These are phyloP conservation scores for Fusarium oxysporum DNA, from an alignment of 2,329 filamentous ascomycete genomes.

Conservation along the genomic window DNA sequence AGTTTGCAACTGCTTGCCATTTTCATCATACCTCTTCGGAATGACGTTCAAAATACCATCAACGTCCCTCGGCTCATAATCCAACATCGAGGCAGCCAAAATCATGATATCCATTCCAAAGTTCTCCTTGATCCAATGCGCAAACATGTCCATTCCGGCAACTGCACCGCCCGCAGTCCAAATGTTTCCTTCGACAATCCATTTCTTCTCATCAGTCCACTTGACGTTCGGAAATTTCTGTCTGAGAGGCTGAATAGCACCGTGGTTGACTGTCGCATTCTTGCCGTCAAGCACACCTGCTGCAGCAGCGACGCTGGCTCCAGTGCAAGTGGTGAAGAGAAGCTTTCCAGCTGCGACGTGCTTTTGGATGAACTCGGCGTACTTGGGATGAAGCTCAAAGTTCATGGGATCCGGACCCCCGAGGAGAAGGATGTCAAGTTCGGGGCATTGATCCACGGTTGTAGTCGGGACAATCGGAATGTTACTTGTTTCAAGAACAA, in stretches of 20 bases:
- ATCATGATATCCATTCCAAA: conserved; percentile 48
- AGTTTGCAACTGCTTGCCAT: conserved; percentile 47
- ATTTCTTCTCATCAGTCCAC: conserved; percentile 58
- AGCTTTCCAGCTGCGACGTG: conserved; percentile 53
- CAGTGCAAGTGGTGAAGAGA: conserved; percentile 54
- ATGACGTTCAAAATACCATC: conserved; percentile 48
- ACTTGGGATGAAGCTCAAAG: conserved; percentile 47
- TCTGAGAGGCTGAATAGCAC: conserved; percentile 45
- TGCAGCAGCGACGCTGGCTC: conserved; percentile 46
- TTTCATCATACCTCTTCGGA: conserved; percentile 43
- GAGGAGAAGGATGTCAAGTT: conserved; percentile 53
- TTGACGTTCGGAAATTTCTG: conserved; percentile 54
- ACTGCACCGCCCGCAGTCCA: conserved; percentile 60
- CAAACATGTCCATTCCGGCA: conserved; percentile 59
- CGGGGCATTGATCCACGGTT: conserved; percentile 51
- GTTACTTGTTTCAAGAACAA: conserved; percentile 23
- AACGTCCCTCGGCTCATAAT: conserved; percentile 52
- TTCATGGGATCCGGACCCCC: conserved; percentile 47
- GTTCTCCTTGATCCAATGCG: conserved; percentile 54
- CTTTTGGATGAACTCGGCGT: conserved; percentile 47
- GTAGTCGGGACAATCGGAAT: conserved; percentile 45
- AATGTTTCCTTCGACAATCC: conserved; percentile 58
- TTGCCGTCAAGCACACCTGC: conserved; percentile 56
- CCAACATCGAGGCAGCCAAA: conserved; percentile 33
- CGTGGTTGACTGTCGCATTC: conserved; percentile 57